Percentiles rank a stretch among this genome's conserved stretches.
phyloP scores from a whole-genome alignment of 2,329 filamentous ascomycete species.

The Sporothrix humicola region DNA sequence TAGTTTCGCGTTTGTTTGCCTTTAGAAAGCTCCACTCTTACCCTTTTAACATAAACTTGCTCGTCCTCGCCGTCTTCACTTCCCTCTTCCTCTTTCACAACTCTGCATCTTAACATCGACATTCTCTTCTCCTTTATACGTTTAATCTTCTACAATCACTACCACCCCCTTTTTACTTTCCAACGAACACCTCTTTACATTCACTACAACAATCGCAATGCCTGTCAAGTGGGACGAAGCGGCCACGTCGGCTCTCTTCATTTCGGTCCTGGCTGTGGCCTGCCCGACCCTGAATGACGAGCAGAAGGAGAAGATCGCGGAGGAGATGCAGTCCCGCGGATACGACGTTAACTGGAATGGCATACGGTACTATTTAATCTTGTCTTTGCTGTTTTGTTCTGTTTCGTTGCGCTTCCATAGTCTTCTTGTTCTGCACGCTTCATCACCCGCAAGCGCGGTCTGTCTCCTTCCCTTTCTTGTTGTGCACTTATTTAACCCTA shows the following conservation, averaged over 20 bases:
- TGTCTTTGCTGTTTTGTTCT: background rate
- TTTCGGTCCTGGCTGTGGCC: conserved; percentile 39
- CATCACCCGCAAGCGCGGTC: background rate
- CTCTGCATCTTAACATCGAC: background rate
- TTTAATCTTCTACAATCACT: background rate
- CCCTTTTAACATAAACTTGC: conserved; percentile 1
- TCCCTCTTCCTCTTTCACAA: background rate
- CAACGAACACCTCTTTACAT: background rate
- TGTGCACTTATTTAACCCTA: background rate
- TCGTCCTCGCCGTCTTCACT: background rate
- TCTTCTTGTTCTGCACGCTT: background rate
- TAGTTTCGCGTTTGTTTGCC: background rate
- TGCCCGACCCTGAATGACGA: conserved; percentile 37
- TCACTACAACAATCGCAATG: conserved; percentile 38
- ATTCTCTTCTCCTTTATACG: background rate
- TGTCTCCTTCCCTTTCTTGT: background rate
- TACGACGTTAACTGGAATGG: conserved; percentile 46
- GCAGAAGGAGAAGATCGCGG: conserved; percentile 41
- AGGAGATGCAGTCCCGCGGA: conserved; percentile 39
- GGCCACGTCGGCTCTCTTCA: conserved; percentile 42
- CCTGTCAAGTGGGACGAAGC: conserved; percentile 43
- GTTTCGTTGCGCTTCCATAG: background rate
- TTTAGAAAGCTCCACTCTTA: background rate
- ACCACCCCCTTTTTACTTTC: background rate
- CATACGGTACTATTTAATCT: conserved; percentile 43